Evolutionary conservation across 2,329 filamentous ascomycete genomes (phyloP).

Genomic region (Penicillium sp.): DNA sequence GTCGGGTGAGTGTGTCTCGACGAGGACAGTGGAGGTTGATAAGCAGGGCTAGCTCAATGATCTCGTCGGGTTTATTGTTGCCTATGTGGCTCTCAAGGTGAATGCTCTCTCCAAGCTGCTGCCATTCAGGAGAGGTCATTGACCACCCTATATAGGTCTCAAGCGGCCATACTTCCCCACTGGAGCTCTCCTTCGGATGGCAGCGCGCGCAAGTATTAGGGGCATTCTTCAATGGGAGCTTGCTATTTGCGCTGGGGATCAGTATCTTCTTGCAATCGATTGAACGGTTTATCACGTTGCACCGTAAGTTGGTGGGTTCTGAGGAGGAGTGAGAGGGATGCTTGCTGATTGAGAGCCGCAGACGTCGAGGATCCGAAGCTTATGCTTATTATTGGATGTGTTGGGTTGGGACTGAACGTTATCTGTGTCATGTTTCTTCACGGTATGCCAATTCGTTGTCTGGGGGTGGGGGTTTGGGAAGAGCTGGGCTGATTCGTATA

Average conservation of each 20-base stretch:
- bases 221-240: slow-evolving; percentile 80
- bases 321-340: not conserved
- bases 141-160: slow-evolving; percentile 49
- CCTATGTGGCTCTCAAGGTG: slow-evolving; percentile 67
- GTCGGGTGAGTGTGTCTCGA: not conserved
- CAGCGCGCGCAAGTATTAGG: slow-evolving; percentile 73
- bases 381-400: slow-evolving; percentile 70
- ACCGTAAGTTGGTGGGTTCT: slow-evolving; percentile 28
- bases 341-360: slow-evolving; percentile 36
- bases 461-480: too few species aligned
- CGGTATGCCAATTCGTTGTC: slow-evolving; percentile 44
- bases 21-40: slow-evolving; percentile 16
- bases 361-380: slow-evolving; percentile 68
- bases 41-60: slow-evolving; percentile 64
- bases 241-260: slow-evolving; percentile 72
- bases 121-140: not conserved
- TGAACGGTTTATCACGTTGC: slow-evolving; percentile 57
- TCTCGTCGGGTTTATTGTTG: slow-evolving; percentile 70
- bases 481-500: not conserved
- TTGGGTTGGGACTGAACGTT: slow-evolving; percentile 71
- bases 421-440: slow-evolving; percentile 70
- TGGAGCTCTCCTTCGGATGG: slow-evolving; percentile 74
- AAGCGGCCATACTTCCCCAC: slow-evolving; percentile 63
- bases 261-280: slow-evolving; percentile 76
- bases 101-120: slow-evolving; percentile 27